Conservation (phyloP, 2,329 filamentous ascomycete genomes). For the Chalaropsis ovoidea region DNA sequence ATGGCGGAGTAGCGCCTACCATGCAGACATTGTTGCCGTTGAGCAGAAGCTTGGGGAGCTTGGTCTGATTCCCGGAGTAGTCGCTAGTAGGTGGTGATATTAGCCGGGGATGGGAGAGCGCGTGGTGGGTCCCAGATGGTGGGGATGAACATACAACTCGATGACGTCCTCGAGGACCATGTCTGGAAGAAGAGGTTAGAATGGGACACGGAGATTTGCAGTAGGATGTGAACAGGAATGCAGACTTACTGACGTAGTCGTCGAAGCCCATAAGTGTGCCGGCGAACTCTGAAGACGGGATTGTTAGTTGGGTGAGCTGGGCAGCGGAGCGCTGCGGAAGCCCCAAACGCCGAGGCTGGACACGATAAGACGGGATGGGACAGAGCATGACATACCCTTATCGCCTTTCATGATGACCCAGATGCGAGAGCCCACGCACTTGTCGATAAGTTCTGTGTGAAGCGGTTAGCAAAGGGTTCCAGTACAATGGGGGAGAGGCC, state of each 20-base stretch:
- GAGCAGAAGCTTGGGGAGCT: slow-evolving; percentile 85
- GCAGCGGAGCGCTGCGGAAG: background rate
- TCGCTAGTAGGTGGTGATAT: slow-evolving; percentile 49
- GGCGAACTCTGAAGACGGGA: slow-evolving; percentile 63
- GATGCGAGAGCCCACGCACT: slow-evolving; percentile 93
- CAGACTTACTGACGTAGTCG: slow-evolving; percentile 93
- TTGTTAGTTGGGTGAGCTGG: slow-evolving; percentile 14
- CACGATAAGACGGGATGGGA: background rate
- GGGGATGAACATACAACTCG: slow-evolving; percentile 60
- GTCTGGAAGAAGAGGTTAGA: slow-evolving; percentile 45
- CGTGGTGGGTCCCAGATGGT: no score
- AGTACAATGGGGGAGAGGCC: background rate
- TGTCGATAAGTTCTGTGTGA: slow-evolving; percentile 88
- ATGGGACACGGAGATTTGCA: slow-evolving; percentile 26
- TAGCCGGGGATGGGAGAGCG: background rate
- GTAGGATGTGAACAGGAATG: background rate
- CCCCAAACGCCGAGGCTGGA: no score
- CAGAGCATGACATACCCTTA: slow-evolving; percentile 55
- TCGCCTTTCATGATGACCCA: slow-evolving; percentile 99
- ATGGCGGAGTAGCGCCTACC: slow-evolving; percentile 46
- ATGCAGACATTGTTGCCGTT: slow-evolving; percentile 99
- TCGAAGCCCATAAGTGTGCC: slow-evolving; percentile 92
- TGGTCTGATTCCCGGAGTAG: slow-evolving; percentile 76
- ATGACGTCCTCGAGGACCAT: slow-evolving; percentile 98
- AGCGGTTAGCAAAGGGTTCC: background rate